Percentiles rank a stretch among this genome's conserved stretches.
Conservation (phyloP, 805 yeast species). For the Saturnispora silvae region DNA sequence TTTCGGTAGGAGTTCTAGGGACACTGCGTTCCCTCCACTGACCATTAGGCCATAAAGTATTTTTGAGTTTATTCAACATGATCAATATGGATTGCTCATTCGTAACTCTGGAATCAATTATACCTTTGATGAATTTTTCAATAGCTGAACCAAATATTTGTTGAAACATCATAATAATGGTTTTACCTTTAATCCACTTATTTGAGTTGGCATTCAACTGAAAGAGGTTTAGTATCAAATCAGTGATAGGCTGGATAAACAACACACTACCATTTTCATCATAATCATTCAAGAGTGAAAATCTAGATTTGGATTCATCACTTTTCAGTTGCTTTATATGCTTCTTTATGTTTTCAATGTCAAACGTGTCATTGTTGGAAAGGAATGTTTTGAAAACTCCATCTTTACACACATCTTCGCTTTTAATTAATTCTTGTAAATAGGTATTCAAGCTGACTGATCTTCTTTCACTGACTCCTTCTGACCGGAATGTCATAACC, state of each 20-base stretch:
- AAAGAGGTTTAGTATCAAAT: slow-evolving; percentile 59
- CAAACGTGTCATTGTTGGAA: slow-evolving; percentile 53
- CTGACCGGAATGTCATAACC: slow-evolving; percentile 63
- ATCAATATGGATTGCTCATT: slow-evolving; percentile 39
- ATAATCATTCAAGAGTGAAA: slow-evolving; percentile 5
- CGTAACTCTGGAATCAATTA: slow-evolving; percentile 28
- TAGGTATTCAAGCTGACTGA: slow-evolving; percentile 52
- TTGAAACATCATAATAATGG: slow-evolving; percentile 69
- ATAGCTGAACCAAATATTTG: slow-evolving; percentile 79
- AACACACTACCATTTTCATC: slow-evolving; percentile 19
- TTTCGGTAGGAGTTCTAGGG: slow-evolving; percentile 40
- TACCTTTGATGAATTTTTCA: slow-evolving; percentile 51
- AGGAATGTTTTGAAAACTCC: slow-evolving; percentile 64
- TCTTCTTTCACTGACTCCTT: slow-evolving; percentile 53
- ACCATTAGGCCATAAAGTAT: slow-evolving; percentile 42
- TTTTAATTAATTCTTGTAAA: slow-evolving; percentile 41
- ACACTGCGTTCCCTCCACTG: slow-evolving; percentile 34
- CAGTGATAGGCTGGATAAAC: slow-evolving; percentile 76
- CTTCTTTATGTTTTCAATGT: slow-evolving; percentile 11
- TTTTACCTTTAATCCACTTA: slow-evolving; percentile 79
- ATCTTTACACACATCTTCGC: slow-evolving; percentile 66
- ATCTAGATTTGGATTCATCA: slow-evolving; percentile 29
- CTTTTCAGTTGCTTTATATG: slow-evolving; percentile 35
- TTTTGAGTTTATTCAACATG: slow-evolving; percentile 23
- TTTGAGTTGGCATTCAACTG: slow-evolving; percentile 41